Evolutionary conservation across 2,329 filamentous ascomycete species (phyloP), one percentile per base, ranked within the genome.

Genomic region (Ophiostoma ulmi): DNA sequence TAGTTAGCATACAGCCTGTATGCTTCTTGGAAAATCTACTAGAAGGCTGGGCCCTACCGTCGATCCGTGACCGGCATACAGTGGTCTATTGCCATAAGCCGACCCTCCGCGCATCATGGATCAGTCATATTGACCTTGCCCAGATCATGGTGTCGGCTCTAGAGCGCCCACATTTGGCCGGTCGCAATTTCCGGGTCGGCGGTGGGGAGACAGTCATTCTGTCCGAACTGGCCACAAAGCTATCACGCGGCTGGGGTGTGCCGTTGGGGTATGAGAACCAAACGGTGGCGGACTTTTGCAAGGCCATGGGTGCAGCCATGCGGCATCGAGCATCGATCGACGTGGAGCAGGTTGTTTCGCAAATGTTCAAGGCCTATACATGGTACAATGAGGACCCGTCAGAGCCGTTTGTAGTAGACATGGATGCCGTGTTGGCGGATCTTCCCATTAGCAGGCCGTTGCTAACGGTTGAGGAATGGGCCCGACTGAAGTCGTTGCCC

Each of bases 351-450:
- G 52, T 58, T 1, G 22, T 58, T 22, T 58, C 52, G 52, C 52
- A 58, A 26, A 58, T 58, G 22, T 58, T 58, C 52, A 58, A 79
- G 78, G 44, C 44, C 17, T 48, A 48, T 48, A 48, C 44, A 20
- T 48, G 44, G 72, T 81, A 81, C 72, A 80, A 80, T 41, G 78
- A 81, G 70, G 75, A 77, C 17, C 76, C 76, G 17, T 78, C 80
- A 26, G 75, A 78, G 69, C 79, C 79, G 36, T 81, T 81, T 70
- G 77, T 77, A 35, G 74, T 80, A 22, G 77, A 81, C 71, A 80
- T 81, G 80, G 72, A 68, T 0, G 73, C 76, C 3, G 75, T 80
- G 3, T 67, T 79, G 70, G 71, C 77, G 61, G 78, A 79, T 67
- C 70, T 80, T 68, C 76, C 77, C 7, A 75, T 78, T 0, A 31